These are phyloP conservation scores for Candida tammaniensis DNA, from an alignment of 805 yeast genomes.

Conservation along the genomic window DNA sequence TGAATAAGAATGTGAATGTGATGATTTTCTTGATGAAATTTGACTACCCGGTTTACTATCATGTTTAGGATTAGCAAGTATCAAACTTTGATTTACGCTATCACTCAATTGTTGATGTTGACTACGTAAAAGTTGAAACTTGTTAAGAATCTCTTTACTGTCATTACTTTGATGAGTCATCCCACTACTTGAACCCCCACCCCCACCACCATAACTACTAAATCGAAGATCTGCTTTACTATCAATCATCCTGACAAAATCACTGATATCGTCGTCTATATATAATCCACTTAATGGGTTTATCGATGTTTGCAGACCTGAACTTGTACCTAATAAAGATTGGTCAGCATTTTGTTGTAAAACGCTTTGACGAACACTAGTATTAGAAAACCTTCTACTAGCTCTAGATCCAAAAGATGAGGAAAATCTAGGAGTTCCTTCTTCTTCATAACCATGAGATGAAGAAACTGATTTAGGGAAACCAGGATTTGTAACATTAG, in stretches of 20 bases:
- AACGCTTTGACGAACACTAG: conserved; percentile 27
- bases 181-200: conserved; percentile 2
- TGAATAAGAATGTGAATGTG: conserved; percentile 17
- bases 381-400: conserved; percentile 46
- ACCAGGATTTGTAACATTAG: conserved; percentile 13
- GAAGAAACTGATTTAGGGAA: conserved; percentile 39
- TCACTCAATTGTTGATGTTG: conserved; percentile 57
- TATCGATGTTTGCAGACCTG: conserved; percentile 34
- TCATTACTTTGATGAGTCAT: conserved; percentile 9
- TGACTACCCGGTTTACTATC: conserved; percentile 1
- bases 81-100: conserved; percentile 50
- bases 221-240: conserved; percentile 53
- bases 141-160: conserved; percentile 44
- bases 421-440: conserved; percentile 57
- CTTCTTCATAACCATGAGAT: conserved; percentile 34
- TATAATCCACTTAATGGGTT: conserved; percentile 43
- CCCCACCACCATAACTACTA: conserved; percentile 4
- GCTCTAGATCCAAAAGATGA: conserved; percentile 71
- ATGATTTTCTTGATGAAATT: conserved; percentile 18
- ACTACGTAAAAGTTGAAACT: conserved; percentile 50
- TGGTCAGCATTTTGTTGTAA: conserved; percentile 20
- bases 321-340: conserved; percentile 30
- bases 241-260: conserved; percentile 71
- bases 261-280: conserved; percentile 59
- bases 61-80: conserved; percentile 6